Evolutionary conservation across 2,329 filamentous ascomycete genomes (phyloP), one percentile per base, ranked within the genome.

Genomic region (Aspergillus chevalieri): DNA sequence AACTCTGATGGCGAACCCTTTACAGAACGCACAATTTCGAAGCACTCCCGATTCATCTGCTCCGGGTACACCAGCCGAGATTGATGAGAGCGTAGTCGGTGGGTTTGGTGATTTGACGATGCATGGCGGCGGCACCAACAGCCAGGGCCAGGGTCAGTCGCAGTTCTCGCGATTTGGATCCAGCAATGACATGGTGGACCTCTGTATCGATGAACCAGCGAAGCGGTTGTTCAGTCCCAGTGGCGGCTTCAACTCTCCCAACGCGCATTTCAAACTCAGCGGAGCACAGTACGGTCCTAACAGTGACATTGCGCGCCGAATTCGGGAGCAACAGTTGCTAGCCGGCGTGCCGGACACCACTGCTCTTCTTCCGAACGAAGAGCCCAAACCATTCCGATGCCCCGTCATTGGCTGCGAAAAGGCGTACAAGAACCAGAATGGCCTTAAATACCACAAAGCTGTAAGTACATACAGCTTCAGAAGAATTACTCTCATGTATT

Each of bases 371-470:
- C 78, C 81, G 51, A 86, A 86, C 14, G 92, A 97, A 66, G 92
- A 98, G 67, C 89, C 94, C 63, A 98, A 97, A 73, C 93, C 93
- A 0, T 98, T 95, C 78, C 88, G 91, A 67, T 98, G 93, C 64
- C 93, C 93, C 1, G 93, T 98, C 46, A 95, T 98, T 67, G 93
- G 93, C 5, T 98, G 93, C 65, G 93, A 97, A 70, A 98, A 98
- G 77, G 92, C 93, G 0, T 98, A 98, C 76, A 98, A 98, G 79
- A 98, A 98, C 69, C 93, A 97, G 68, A 98, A 98, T 60, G 93
- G 93, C 45, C 78, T 98, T 49, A 98, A 97, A 81, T 98, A 89
- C 62, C 83, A 86, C 72, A 86, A 86, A 73, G 75, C 79, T 65
- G 80, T 82, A 74, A 71, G 78, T 74, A 12, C 3, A 41, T 4